These are phyloP conservation scores for Fraxinus velutina DNA, from an alignment of 305 asterid species.

Conservation along the genomic window DNA sequence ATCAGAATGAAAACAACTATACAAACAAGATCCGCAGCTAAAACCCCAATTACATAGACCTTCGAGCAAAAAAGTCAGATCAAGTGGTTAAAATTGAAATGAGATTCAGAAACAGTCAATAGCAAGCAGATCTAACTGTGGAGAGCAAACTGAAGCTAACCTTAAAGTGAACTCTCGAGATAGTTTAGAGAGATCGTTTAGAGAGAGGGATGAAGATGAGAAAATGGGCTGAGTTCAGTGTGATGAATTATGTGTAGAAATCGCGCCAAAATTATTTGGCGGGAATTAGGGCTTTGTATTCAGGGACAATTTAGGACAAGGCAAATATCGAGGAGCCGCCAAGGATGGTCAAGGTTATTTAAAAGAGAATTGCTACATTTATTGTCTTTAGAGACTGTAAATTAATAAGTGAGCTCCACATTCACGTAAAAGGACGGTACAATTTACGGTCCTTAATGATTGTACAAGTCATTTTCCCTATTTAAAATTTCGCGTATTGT, in stretches of 20 bases:
- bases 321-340: background rate
- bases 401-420: too few relatives aligned
- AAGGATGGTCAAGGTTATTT: background rate
- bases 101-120: background rate
- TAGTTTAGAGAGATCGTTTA: background rate
- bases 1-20: background rate
- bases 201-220: background rate
- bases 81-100: background rate
- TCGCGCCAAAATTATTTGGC: slow-evolving; percentile 55
- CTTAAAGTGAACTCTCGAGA: slow-evolving; percentile 14
- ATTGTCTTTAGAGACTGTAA: too few relatives aligned
- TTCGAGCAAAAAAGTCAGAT: background rate
- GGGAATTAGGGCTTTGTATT: slow-evolving; percentile 42
- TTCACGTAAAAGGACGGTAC: too few relatives aligned
- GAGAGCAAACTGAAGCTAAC: slow-evolving; percentile 14
- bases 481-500: background rate
- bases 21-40: slow-evolving; percentile 7
- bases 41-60: slow-evolving; percentile 9
- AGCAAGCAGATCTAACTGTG: slow-evolving; percentile 10
- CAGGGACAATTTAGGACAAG: background rate
- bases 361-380: too few relatives aligned
- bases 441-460: too few relatives aligned
- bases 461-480: too few relatives aligned
- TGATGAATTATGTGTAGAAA: background rate
- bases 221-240: background rate